phyloP scores from a whole-genome alignment of 352 stramenopile species.

The Globisporangium paroecandrum region DNA sequence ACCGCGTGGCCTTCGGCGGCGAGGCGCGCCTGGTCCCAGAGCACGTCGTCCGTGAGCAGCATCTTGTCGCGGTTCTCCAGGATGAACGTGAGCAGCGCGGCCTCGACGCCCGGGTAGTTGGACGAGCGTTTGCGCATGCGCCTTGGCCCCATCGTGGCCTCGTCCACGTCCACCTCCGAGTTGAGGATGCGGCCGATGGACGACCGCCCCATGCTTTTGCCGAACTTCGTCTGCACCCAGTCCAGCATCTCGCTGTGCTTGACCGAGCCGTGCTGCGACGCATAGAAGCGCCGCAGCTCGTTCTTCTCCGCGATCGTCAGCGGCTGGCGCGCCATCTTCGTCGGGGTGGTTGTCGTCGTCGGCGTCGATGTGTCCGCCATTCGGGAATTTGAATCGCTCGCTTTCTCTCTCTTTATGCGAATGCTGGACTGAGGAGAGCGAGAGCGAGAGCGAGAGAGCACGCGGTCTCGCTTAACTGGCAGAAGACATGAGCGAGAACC shows the following conservation, averaged over 20 bases:
- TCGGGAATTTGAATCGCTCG: background rate
- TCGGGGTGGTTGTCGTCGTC: background rate
- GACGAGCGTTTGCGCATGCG: slow-evolving; percentile 18
- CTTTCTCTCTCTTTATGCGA: slow-evolving; percentile 1
- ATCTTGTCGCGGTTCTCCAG: slow-evolving; percentile 8
- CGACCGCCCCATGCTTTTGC: slow-evolving; percentile 16
- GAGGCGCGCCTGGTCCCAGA: slow-evolving; percentile 12
- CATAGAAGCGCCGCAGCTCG: slow-evolving; percentile 15
- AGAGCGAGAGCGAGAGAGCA: background rate
- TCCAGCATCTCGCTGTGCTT: slow-evolving; percentile 17
- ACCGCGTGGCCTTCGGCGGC: slow-evolving; percentile 7
- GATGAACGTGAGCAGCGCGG: slow-evolving; percentile 16
- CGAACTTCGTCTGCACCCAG: slow-evolving; percentile 13
- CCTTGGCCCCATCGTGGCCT: slow-evolving; percentile 7
- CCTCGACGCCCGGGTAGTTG: slow-evolving; percentile 17
- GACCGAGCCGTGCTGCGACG: background rate
- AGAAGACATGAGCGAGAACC: background rate
- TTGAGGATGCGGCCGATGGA: slow-evolving; percentile 17
- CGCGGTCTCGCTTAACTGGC: background rate
- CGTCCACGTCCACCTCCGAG: slow-evolving; percentile 9
- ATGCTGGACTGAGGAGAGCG: slow-evolving; percentile 1
- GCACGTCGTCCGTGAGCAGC: slow-evolving; percentile 10
- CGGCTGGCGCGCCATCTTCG: slow-evolving; percentile 9
- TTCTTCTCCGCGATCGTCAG: slow-evolving; percentile 20
- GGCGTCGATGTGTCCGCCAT: background rate